phyloP scores from a whole-genome alignment of 2,329 filamentous ascomycete genomes.

The Beauveria varroae region DNA sequence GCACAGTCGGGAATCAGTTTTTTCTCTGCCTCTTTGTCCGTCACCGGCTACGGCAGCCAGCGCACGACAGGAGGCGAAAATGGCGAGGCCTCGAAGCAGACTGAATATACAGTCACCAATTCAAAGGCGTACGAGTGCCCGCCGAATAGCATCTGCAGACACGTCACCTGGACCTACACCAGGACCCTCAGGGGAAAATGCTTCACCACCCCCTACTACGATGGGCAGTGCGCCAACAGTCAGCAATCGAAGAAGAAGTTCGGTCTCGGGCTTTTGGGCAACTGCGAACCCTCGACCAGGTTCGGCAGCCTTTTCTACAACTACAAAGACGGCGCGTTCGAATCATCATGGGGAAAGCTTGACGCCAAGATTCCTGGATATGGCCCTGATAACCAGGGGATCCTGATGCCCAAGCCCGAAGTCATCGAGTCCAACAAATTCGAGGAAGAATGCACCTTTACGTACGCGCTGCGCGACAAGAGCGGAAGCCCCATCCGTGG shows the following conservation, averaged over 20 bases:
- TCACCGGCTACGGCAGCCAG: neutral
- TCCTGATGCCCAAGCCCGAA: neutral
- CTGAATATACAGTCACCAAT: neutral
- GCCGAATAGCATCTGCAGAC: neutral
- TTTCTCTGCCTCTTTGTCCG: neutral
- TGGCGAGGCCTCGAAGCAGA: neutral
- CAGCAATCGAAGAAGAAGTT: neutral
- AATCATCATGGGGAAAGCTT: neutral
- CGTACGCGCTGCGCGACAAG: neutral
- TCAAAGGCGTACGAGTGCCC: neutral
- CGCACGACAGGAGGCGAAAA: neutral
- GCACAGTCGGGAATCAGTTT: neutral
- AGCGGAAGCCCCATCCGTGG: neutral
- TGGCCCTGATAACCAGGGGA: neutral
- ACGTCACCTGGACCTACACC: neutral
- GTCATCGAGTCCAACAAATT: neutral
- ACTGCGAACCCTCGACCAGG: neutral
- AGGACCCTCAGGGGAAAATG: neutral
- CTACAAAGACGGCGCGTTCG: neutral
- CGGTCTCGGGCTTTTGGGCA: neutral
- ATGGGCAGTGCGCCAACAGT: neutral
- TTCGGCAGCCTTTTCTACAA: neutral
- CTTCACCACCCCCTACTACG: neutral
- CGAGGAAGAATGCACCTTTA: neutral
- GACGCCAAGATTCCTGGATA: neutral